phyloP scores from a whole-genome alignment of 805 yeast species.

The Saccharomycopsis vini region DNA sequence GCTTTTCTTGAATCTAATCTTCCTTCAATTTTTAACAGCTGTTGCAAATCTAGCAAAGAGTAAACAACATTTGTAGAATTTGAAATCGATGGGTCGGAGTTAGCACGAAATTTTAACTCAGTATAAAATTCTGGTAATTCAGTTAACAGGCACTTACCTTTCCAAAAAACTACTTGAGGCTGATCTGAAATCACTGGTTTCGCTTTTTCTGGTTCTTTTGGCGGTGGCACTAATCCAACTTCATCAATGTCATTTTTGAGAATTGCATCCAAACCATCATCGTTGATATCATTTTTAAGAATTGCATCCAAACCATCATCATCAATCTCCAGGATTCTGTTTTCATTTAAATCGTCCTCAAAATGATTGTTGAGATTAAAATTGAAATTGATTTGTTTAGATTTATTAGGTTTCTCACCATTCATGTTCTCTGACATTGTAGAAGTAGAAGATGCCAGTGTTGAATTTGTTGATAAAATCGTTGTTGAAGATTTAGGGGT shows the following conservation, averaged over 20 bases:
- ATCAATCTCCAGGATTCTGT: no score
- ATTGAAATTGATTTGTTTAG: no score
- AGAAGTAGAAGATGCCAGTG: no score
- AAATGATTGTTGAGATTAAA: no score
- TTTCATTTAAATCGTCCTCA: no score
- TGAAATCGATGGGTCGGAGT: not conserved
- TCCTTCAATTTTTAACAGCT: conserved; percentile 47
- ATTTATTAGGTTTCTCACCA: no score
- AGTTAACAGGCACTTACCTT: conserved; percentile 2
- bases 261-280: no score
- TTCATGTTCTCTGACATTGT: no score
- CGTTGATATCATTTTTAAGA: no score
- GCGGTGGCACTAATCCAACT: not conserved
- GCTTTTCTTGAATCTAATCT: conserved; percentile 49
- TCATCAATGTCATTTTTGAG: not conserved
- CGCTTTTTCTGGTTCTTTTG: not conserved
- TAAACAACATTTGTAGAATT: conserved; percentile 8
- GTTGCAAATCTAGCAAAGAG: conserved; percentile 23
- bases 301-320: not conserved
- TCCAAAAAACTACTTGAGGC: no score
- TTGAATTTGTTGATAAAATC: not conserved
- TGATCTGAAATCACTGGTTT: not conserved
- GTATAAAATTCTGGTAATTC: conserved; percentile 4
- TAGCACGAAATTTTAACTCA: conserved; percentile 3
- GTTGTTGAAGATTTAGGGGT: not conserved